Conservation (phyloP, 1,139 yeast genomes). For the Nadsonia commutata region DNA sequence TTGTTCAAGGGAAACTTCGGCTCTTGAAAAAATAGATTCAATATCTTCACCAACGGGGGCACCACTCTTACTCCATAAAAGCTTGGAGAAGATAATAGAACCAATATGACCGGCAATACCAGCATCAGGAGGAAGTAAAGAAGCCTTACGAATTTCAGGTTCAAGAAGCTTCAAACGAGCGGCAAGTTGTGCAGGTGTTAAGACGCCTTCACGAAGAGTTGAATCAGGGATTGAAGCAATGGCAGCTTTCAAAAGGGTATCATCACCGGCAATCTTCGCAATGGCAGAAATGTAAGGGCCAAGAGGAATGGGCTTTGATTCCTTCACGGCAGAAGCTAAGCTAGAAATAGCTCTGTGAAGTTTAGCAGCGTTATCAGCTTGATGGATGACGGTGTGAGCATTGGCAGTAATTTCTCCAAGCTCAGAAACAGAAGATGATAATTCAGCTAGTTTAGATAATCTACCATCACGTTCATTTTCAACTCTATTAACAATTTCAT, state of each 20-base stretch:
- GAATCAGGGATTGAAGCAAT: conserved; percentile 32
- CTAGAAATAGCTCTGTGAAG: conserved; percentile 43
- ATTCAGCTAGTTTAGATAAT: conserved; percentile 49
- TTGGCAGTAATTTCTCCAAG: conserved; percentile 45
- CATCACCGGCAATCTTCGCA: conserved; percentile 31
- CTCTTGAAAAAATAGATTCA: conserved; percentile 79
- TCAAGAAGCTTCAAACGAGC: conserved; percentile 65
- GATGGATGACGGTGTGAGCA: conserved; percentile 41
- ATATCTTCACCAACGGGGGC: conserved; percentile 67
- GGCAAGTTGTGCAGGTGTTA: conserved; percentile 33
- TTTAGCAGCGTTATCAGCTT: conserved; percentile 41
- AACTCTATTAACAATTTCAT: conserved; percentile 45
- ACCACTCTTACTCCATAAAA: conserved; percentile 53
- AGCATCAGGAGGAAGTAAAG: conserved; percentile 85
- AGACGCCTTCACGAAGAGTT: conserved; percentile 40
- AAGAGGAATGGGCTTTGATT: conserved; percentile 24
- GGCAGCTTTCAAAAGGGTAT: conserved; percentile 32
- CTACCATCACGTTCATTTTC: conserved; percentile 76
- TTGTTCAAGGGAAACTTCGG: conserved; percentile 57
- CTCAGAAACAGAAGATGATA: conserved; percentile 41
- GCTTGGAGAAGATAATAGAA: conserved; percentile 60
- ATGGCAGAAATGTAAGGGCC: conserved; percentile 24
- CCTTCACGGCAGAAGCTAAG: conserved; percentile 34
- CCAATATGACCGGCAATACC: conserved; percentile 87
- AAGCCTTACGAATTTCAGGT: conserved; percentile 80